phyloP scores from a whole-genome alignment of 768 basidiomycete species.

The Amyloporia xantha region DNA sequence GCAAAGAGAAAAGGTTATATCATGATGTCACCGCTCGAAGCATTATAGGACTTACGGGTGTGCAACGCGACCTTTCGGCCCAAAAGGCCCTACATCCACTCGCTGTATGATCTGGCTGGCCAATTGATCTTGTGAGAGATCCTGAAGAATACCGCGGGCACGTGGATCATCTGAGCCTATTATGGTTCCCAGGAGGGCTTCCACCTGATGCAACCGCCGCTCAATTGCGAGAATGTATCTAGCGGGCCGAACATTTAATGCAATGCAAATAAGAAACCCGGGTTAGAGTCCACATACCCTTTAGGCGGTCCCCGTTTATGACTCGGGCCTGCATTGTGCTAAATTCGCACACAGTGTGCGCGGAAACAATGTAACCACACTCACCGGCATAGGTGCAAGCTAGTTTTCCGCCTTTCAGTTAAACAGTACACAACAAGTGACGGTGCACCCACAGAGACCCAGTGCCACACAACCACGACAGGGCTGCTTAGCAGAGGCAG shows the following conservation, averaged over 20 bases:
- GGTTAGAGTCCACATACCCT: conserved; percentile 16
- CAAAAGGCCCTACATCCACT: conserved; percentile 31
- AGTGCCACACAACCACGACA: conserved; percentile 27
- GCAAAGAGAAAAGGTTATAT: background rate
- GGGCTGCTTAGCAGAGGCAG: conserved; percentile 9
- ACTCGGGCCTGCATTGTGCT: conserved; percentile 15
- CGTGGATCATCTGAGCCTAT: conserved; percentile 33
- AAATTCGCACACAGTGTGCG: too few species aligned
- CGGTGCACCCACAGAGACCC: conserved; percentile 19
- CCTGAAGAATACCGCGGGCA: conserved; percentile 29
- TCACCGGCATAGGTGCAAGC: conserved; percentile 23
- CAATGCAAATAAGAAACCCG: background rate
- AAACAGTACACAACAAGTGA: too few species aligned
- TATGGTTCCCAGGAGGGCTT: conserved; percentile 36
- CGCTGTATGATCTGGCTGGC: conserved; percentile 33
- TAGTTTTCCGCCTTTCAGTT: too few species aligned
- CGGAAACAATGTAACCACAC: too few species aligned
- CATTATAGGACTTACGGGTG: conserved; percentile 16
- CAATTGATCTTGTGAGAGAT: conserved; percentile 29
- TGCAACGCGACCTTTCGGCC: conserved; percentile 22
- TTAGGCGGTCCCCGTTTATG: conserved; percentile 31
- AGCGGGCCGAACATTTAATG: background rate
- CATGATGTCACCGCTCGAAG: background rate
- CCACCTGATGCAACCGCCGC: conserved; percentile 36
- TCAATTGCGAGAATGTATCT: conserved; percentile 39